phyloP scores from a whole-genome alignment of 495 filamentous ascomycete genomes.

The Lasiosphaeriaceae sp. region DNA sequence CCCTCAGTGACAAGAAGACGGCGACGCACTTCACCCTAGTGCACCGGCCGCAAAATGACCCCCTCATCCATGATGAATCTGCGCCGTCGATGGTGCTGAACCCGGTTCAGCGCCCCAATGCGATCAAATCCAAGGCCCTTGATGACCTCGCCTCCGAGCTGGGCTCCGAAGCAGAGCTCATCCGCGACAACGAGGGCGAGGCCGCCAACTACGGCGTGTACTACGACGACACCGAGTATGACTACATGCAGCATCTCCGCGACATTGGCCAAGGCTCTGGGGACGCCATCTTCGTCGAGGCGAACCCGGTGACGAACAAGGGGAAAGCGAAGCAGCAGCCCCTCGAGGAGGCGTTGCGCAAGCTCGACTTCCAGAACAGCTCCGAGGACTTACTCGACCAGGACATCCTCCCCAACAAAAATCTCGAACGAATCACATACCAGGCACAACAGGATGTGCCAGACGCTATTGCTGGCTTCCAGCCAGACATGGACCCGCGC shows the following conservation, averaged over 20 bases:
- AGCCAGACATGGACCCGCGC: slow-evolving; percentile 97
- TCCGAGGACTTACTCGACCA: slow-evolving; percentile 60
- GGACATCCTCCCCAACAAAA: slow-evolving; percentile 67
- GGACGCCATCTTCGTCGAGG: slow-evolving; percentile 75
- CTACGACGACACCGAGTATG: slow-evolving; percentile 83
- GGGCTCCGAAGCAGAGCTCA: slow-evolving; percentile 48
- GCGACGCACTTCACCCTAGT: slow-evolving; percentile 91
- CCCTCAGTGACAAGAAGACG: slow-evolving; percentile 80
- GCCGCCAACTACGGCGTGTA: slow-evolving; percentile 92
- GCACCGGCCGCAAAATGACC: slow-evolving; percentile 94
- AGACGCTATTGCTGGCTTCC: slow-evolving; percentile 85
- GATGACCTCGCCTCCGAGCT: slow-evolving; percentile 76
- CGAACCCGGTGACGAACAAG: slow-evolving; percentile 59
- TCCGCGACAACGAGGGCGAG: slow-evolving; percentile 91
- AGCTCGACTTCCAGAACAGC: slow-evolving; percentile 56
- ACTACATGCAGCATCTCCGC: slow-evolving; percentile 99
- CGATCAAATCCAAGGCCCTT: slow-evolving; percentile 50
- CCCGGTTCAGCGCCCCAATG: slow-evolving; percentile 42
- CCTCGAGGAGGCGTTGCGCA: slow-evolving; percentile 77
- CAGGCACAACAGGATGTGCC: slow-evolving; percentile 93
- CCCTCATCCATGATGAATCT: slow-evolving; percentile 80
- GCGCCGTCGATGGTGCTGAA: slow-evolving; percentile 81
- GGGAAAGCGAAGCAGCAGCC: slow-evolving; percentile 62
- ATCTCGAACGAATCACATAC: slow-evolving; percentile 69
- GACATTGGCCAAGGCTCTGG: slow-evolving; percentile 60